A percentile compares a stretch with the other conserved stretches of the same genome.
phyloP scores from a whole-genome alignment of 2,329 filamentous ascomycete species.

The Colletotrichum viniferum region DNA sequence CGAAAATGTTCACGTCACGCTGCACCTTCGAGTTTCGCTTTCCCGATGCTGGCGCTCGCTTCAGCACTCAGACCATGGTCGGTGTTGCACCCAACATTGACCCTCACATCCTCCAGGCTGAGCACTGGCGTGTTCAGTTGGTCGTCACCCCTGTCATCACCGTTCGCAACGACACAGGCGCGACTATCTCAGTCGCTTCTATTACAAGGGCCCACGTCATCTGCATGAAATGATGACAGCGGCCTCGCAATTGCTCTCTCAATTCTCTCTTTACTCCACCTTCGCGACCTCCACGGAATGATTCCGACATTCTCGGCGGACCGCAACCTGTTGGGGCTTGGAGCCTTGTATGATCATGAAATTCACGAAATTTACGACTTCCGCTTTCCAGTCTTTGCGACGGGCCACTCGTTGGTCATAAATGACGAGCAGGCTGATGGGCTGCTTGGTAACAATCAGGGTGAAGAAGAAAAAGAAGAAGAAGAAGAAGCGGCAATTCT shows the following conservation, averaged over 20 bases:
- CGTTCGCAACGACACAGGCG: conserved; percentile 55
- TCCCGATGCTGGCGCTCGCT: conserved; percentile 54
- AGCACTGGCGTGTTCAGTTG: conserved; percentile 57
- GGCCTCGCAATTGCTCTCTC: not conserved
- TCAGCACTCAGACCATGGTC: conserved; percentile 52
- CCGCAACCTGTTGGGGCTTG: not conserved
- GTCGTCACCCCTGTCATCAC: conserved; percentile 60
- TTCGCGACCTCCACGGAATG: not conserved
- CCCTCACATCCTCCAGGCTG: conserved; percentile 48
- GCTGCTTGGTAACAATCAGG: not conserved
- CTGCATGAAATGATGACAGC: conserved; percentile 40
- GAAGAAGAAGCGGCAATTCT: not conserved
- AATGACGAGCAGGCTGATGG: not conserved
- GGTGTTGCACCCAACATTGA: conserved; percentile 47
- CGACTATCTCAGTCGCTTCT: conserved; percentile 47
- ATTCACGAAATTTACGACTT: not conserved
- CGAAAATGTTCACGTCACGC: conserved; percentile 49
- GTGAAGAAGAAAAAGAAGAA: too few species aligned
- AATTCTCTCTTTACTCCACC: not conserved
- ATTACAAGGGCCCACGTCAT: conserved; percentile 52
- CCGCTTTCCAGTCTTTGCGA: not conserved
- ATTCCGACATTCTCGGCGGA: not conserved
- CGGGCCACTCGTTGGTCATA: not conserved
- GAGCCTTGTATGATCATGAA: not conserved
- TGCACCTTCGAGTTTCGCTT: conserved; percentile 53